Conservation (phyloP, 1,139 yeast species). For the Candida tetrigidarum region DNA sequence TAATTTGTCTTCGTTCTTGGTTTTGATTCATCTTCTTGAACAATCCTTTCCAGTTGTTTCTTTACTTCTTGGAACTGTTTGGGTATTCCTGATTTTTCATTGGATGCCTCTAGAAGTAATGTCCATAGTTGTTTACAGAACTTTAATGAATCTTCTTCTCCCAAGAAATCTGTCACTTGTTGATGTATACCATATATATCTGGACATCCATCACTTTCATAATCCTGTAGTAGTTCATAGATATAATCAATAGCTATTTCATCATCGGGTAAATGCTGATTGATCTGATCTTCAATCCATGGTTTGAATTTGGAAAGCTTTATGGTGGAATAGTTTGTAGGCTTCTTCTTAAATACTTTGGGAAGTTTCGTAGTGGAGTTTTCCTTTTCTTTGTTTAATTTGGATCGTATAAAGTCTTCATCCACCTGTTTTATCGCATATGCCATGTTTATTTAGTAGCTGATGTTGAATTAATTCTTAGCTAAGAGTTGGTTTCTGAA, state of each 20-base stretch:
- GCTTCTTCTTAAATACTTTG: conserved; percentile 22
- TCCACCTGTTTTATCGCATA: conserved; percentile 7
- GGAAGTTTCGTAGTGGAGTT: conserved; percentile 2
- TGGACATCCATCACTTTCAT: conserved; percentile 28
- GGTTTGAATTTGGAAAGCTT: conserved; percentile 33
- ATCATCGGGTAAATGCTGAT: conserved; percentile 46
- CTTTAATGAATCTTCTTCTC: conserved; percentile 33
- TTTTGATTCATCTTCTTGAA: neutral
- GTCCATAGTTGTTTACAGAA: conserved; percentile 47
- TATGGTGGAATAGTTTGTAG: conserved; percentile 26
- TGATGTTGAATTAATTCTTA: no score
- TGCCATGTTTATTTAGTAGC: no score
- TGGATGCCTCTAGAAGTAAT: conserved; percentile 42
- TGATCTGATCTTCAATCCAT: conserved; percentile 38
- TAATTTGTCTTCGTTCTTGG: conserved; percentile 26
- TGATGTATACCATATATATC: conserved; percentile 36
- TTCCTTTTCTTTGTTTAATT: conserved; percentile 2
- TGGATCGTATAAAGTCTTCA: conserved; percentile 3
- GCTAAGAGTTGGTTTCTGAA: no score
- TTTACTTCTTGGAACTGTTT: conserved; percentile 25
- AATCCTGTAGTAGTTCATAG: conserved; percentile 35
- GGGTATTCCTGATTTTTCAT: conserved; percentile 46
- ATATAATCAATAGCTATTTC: conserved; percentile 49
- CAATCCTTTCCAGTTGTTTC: conserved; percentile 9
- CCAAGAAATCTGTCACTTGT: conserved; percentile 46